These are phyloP conservation scores for Breynia disticha DNA, from an alignment of 441 rosid species.

Conservation along the genomic window DNA sequence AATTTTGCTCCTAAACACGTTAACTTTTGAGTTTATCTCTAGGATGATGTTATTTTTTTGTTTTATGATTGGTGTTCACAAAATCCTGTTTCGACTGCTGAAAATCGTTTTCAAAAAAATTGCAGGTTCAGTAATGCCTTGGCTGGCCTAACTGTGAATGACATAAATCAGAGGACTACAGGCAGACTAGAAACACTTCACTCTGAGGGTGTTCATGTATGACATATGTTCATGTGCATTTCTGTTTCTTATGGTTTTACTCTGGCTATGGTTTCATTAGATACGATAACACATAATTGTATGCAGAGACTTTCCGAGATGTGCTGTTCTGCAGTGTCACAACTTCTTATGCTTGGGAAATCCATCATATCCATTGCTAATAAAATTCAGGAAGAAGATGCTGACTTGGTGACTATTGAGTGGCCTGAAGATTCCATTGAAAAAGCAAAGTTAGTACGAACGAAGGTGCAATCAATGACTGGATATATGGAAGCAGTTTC, in stretches of 20 bases:
- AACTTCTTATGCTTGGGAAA: conserved; percentile 69
- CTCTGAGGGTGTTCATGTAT: conserved; percentile 95
- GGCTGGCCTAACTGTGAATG: conserved; percentile 49
- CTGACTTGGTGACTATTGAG: conserved; percentile 40
- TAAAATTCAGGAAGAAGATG: conserved; percentile 58
- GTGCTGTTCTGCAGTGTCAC: conserved; percentile 84
- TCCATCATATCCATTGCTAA: conserved; percentile 59
- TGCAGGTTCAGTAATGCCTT: conserved; percentile 79
- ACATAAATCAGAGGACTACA: conserved; percentile 69
- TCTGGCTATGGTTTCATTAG: not conserved
- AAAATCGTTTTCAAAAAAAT: conserved; percentile 1
- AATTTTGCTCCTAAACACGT: too few species aligned
- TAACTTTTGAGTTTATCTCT: not conserved
- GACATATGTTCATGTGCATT: conserved; percentile 14
- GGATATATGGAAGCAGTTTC: conserved; percentile 74
- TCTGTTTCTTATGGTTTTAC: not conserved
- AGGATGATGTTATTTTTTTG: not conserved
- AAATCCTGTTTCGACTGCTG: not conserved
- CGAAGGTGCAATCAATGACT: conserved; percentile 61
- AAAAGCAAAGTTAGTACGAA: conserved; percentile 66
- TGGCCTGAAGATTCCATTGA: conserved; percentile 93
- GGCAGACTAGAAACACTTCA: conserved; percentile 89
- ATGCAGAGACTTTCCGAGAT: conserved; percentile 95
- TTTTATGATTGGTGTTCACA: not conserved
- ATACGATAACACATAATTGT: conserved; percentile 10